A percentile compares a stretch with the other conserved stretches of the same genome.
These are phyloP conservation scores for Croton laevigatus DNA, from an alignment of 441 rosid species.

Conservation along the genomic window DNA sequence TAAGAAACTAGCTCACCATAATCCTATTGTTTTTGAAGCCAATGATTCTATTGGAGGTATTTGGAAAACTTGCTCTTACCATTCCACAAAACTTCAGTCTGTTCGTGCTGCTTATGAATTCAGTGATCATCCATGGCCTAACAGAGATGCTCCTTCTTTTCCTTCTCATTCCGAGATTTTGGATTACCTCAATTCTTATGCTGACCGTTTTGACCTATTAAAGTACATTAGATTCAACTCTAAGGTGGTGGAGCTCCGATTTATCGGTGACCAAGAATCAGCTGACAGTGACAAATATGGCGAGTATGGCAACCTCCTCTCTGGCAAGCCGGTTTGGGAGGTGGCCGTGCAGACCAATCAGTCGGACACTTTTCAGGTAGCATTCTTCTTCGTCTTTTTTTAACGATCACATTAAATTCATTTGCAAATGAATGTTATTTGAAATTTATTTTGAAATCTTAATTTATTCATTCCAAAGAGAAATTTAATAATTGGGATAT, in stretches of 20 bases:
- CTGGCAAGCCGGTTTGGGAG: constrained; percentile 80
- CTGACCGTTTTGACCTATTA: constrained; percentile 56
- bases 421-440: too few species aligned
- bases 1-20: constrained; percentile 57
- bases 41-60: constrained; percentile 72
- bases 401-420: too few species aligned
- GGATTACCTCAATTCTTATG: constrained; percentile 73
- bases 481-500: neutral
- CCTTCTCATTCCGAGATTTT: constrained; percentile 64
- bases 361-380: constrained; percentile 58
- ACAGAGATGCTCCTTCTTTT: constrained; percentile 59
- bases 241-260: constrained; percentile 63
- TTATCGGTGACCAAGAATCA: constrained; percentile 34
- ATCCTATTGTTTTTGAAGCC: constrained; percentile 73
- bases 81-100: constrained; percentile 79
- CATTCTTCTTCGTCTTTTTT: too few species aligned
- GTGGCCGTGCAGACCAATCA: constrained; percentile 54
- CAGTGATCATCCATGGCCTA: constrained; percentile 78
- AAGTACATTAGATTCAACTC: constrained; percentile 59
- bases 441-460: too few species aligned
- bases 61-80: constrained; percentile 73
- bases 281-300: constrained; percentile 20
- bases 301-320: constrained; percentile 41
- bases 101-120: constrained; percentile 65
- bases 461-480: too few species aligned